Evolutionary conservation across 768 basidiomycete genomes (phyloP), one percentile per base, ranked within the genome.

Genomic region (Suillus paluster): DNA sequence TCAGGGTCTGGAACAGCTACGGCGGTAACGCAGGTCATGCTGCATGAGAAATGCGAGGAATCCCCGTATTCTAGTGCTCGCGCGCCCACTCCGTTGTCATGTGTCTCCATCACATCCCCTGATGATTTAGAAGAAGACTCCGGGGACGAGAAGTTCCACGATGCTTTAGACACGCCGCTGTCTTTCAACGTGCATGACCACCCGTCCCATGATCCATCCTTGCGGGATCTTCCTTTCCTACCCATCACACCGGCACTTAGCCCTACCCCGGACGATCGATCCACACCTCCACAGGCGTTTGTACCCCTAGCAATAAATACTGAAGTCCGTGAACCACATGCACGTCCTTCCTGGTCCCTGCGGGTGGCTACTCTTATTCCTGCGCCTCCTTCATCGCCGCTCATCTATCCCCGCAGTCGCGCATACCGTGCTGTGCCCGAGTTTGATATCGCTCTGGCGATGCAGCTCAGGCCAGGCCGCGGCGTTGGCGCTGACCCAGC

Each of bases 391-490:
- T 53, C 55, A 5, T 64, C 64, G 38, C 44, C 66, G 2, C 67
- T 70, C 45, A 30, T 68, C 17, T 65, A 66, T 52, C 55, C 71
- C 52, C 68, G 62, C 65, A 61, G 67, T 61, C 71, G 69, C 50
- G 66, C 71, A 63, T 63, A 78, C 75, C 67, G 77, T 53, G 80
- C 81, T 14, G 74, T 87, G 42, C 72, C 77, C 25, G 78, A 77
- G 65, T 69, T 82, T 34, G 90, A 92, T 67, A 80, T 90, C 50
- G 90, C 88, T 19, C 82, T 92, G 7, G 89, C 89, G 48, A 88
- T 92, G 88, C 90, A 92, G 73, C 80, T 91, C 53, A 82, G 89
- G 34, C 89, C 89, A 6, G 89, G 90, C 1, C 74, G 91, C 23
- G 90, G 89, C 41, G 73, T 83, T 12, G 87, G 89, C 44, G 86